A percentile compares a stretch with the other conserved stretches of the same genome.
Conservation (phyloP, 2,329 filamentous ascomycete genomes). For the Colletotrichum filicis region DNA sequence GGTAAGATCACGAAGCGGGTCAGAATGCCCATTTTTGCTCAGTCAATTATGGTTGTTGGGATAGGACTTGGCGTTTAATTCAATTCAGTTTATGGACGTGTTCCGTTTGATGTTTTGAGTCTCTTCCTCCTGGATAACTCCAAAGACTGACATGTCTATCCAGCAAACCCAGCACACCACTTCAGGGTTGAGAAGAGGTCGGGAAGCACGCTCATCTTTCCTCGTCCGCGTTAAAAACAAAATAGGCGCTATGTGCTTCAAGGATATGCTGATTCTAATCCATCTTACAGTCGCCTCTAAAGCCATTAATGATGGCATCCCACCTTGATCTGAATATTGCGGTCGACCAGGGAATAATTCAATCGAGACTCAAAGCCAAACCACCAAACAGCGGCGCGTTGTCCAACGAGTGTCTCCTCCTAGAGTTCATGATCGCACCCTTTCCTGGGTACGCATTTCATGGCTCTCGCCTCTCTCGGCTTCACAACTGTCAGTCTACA, state of each 20-base stretch:
- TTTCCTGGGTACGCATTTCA: conserved; percentile 12
- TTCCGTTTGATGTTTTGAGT: neutral
- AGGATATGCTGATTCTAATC: neutral
- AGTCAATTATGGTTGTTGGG: neutral
- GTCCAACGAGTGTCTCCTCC: neutral
- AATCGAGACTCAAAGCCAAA: neutral
- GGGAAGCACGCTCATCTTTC: neutral
- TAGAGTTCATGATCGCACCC: neutral
- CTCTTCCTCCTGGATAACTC: neutral
- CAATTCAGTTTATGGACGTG: neutral
- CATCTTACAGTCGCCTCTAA: neutral
- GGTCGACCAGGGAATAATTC: neutral
- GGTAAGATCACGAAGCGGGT: conserved; percentile 29
- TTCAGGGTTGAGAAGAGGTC: neutral
- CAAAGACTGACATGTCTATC: neutral
- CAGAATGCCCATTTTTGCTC: conserved; percentile 12
- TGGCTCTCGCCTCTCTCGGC: conserved; percentile 15
- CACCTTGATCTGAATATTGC: neutral
- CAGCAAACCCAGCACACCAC: neutral
- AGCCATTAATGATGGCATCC: neutral
- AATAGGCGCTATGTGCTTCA: neutral
- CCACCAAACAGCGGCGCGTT: neutral
- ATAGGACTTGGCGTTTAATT: conserved; percentile 7
- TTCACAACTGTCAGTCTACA: neutral
- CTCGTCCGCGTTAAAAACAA: neutral